A percentile compares a stretch with the other conserved stretches of the same genome.
Conservation (phyloP, 768 basidiomycete genomes). For the Pluteus cervinus region DNA sequence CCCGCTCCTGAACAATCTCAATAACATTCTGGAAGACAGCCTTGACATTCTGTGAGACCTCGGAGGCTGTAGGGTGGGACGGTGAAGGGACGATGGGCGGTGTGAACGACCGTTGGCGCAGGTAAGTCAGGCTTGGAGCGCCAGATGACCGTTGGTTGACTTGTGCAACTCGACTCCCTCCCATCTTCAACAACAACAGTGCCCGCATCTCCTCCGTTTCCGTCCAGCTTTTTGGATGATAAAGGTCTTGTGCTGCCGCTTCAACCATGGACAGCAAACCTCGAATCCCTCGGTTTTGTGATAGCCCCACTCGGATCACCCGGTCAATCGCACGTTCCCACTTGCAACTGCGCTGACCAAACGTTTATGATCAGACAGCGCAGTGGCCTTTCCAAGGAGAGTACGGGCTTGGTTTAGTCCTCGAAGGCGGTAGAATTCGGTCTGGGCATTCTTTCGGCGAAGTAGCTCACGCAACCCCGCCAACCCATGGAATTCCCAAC, state of each 20-base stretch:
- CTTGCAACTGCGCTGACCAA: constrained; percentile 7
- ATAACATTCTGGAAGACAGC: too few species aligned
- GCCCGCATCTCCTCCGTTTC: constrained; percentile 15
- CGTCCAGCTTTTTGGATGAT: constrained; percentile 16
- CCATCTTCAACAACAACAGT: constrained; percentile 16
- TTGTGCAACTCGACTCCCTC: constrained; percentile 14
- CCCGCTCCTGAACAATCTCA: too few species aligned
- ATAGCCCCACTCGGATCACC: constrained; percentile 5
- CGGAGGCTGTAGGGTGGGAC: constrained; percentile 1
- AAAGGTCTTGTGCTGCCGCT: constrained; percentile 12
- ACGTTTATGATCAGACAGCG: constrained; percentile 6
- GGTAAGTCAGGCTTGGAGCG: constrained; percentile 2
- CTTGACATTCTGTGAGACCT: constrained; percentile 5
- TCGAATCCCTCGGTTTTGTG: background rate
- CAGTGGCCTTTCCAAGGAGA: constrained; percentile 6
- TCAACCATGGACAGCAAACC: constrained; percentile 5
- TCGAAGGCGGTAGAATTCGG: constrained; percentile 7
- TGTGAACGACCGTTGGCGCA: background rate
- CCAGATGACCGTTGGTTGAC: constrained; percentile 15
- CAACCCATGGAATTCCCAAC: constrained; percentile 4
- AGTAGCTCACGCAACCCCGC: constrained; percentile 5
- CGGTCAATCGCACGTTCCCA: constrained; percentile 8
- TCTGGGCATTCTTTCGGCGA: background rate
- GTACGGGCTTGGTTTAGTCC: constrained; percentile 13
- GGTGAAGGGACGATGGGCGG: constrained; percentile 1